Conservation (phyloP, 176 grass and related monocot species). For the Cocos nucifera region DNA sequence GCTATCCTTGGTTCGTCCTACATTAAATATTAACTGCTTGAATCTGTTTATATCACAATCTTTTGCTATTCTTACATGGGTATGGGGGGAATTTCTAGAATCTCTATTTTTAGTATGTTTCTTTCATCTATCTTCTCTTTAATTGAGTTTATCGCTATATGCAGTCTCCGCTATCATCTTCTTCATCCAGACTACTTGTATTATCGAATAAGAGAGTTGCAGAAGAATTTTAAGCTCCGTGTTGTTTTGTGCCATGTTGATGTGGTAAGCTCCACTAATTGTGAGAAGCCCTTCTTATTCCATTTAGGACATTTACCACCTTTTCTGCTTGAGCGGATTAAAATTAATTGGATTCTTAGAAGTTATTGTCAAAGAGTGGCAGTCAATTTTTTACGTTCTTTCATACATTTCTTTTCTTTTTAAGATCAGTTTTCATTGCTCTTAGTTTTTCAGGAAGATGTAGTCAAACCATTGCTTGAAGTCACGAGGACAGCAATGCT, state of each 20-base stretch:
- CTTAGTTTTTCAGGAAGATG: constrained; percentile 64
- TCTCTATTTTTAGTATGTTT: background rate
- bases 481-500: constrained; percentile 80
- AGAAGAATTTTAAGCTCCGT: constrained; percentile 83
- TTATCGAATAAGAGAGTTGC: constrained; percentile 85
- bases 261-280: constrained; percentile 50
- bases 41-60: no score
- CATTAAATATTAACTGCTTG: no score
- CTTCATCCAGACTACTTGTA: constrained; percentile 96
- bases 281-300: background rate
- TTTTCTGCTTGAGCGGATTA: no score
- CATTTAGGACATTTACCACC: no score
- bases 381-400: no score
- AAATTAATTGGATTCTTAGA: no score
- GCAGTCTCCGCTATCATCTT: constrained; percentile 89
- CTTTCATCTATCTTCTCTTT: constrained; percentile 13
- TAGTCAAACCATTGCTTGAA: constrained; percentile 86
- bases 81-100: background rate
- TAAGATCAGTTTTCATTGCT: no score
- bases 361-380: no score
- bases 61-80: no score
- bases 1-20: no score
- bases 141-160: constrained; percentile 15
- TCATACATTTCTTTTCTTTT: no score
- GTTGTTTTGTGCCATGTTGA: constrained; percentile 86